These are phyloP conservation scores for Monosporascus sp. DNA, from an alignment of 2,329 filamentous ascomycete species.

Conservation along the genomic window DNA sequence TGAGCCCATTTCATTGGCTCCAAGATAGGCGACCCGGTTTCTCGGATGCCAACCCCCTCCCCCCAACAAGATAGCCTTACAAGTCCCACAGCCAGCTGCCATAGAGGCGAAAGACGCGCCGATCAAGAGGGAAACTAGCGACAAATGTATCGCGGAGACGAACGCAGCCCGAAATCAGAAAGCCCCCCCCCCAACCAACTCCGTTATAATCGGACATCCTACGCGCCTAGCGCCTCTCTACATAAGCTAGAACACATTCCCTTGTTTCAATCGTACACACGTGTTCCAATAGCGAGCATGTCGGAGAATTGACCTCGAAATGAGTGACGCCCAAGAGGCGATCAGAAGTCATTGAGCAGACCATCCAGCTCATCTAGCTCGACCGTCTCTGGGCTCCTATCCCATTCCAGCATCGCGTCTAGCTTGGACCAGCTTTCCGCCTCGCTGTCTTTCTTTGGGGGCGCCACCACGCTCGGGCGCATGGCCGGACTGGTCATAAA, in stretches of 20 bases:
- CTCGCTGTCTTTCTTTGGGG: conserved; percentile 36
- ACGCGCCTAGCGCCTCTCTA: background rate
- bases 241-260: background rate
- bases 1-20: no score
- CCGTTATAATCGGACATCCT: background rate
- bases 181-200: background rate
- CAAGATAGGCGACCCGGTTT: no score
- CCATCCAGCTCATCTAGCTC: conserved; percentile 91
- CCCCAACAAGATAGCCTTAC: background rate
- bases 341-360: conserved; percentile 70
- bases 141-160: background rate
- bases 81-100: background rate
- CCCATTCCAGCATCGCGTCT: conserved; percentile 48
- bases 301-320: background rate
- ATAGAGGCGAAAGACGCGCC: background rate
- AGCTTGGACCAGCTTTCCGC: conserved; percentile 40
- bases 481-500: conserved; percentile 54
- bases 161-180: background rate
- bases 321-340: background rate
- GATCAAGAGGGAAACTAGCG: background rate
- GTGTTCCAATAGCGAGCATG: background rate
- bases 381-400: conserved; percentile 77
- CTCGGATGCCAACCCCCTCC: background rate
- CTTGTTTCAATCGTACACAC: conserved; percentile 4
- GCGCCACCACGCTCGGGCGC: conserved; percentile 41